Conservation (phyloP, 768 basidiomycete genomes). For the Tricholoma sp. region DNA sequence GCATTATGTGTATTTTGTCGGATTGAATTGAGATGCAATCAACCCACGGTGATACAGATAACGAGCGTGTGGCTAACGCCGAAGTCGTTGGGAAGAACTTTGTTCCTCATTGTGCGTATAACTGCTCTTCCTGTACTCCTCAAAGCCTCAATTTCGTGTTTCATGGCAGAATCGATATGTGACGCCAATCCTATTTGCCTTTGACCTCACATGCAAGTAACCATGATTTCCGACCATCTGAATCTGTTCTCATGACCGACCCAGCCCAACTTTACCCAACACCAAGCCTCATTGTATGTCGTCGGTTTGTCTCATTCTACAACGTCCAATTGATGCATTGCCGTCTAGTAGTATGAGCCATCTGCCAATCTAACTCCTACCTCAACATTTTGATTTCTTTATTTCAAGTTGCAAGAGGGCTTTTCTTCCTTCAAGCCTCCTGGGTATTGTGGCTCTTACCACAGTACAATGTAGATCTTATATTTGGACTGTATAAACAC, state of each 20-base stretch:
- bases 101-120: not conserved
- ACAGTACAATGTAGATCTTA: not conserved
- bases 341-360: not conserved
- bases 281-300: not conserved
- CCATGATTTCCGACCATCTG: not conserved
- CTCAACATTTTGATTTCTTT: not conserved
- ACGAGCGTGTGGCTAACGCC: not conserved
- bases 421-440: not conserved
- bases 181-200: not conserved
- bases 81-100: not conserved
- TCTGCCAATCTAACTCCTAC: not conserved
- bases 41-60: not conserved
- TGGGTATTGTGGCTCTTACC: not conserved
- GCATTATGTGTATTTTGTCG: not conserved
- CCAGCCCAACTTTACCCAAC: not conserved
- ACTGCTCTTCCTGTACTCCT: not conserved
- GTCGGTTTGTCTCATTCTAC: not conserved
- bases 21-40: not conserved
- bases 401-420: not conserved
- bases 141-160: not conserved
- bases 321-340: not conserved
- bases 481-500: not conserved
- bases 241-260: not conserved
- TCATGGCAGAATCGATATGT: slow-evolving; percentile 1
- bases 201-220: not conserved